phyloP scores from a whole-genome alignment of 129 eudicot species.

The Chrysanthemum seticuspe region DNA sequence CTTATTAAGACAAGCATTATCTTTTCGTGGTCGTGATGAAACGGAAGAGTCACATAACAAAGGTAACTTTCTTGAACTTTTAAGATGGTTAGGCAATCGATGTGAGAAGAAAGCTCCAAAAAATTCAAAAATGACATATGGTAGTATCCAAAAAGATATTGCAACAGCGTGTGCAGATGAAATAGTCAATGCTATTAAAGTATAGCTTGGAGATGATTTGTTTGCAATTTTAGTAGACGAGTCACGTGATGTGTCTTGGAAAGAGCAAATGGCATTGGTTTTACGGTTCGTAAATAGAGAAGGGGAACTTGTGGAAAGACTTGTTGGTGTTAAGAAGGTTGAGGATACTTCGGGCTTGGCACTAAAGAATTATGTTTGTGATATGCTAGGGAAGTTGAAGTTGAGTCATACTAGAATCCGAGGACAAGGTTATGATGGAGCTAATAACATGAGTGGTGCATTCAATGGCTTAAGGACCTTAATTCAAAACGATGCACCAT shows the following conservation, averaged over 20 bases:
- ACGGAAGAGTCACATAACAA: not conserved
- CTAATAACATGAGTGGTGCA: not conserved
- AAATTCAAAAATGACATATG: not conserved
- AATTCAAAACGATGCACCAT: not conserved
- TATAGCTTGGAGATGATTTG: not conserved
- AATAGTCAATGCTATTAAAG: not conserved
- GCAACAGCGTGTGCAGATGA: not conserved
- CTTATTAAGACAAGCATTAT: not conserved
- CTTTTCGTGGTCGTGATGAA: constrained; percentile 3
- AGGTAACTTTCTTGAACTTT: not conserved
- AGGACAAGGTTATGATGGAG: not conserved
- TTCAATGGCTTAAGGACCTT: not conserved
- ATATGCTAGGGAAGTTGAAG: too few relatives aligned
- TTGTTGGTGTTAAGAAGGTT: not conserved
- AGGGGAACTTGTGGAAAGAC: not conserved
- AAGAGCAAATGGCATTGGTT: constrained; percentile 10
- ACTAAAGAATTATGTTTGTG: not conserved
- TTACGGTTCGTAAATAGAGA: not conserved
- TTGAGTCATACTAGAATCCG: not conserved
- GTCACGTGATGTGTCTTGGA: constrained; percentile 8
- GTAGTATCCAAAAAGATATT: not conserved
- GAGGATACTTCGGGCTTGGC: not conserved
- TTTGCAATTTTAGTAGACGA: constrained; percentile 9
- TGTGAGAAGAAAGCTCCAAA: not conserved
- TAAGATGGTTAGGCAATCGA: not conserved